phyloP scores from a whole-genome alignment of 169 alveolate species.

The Plasmodium falciparum region DNA sequence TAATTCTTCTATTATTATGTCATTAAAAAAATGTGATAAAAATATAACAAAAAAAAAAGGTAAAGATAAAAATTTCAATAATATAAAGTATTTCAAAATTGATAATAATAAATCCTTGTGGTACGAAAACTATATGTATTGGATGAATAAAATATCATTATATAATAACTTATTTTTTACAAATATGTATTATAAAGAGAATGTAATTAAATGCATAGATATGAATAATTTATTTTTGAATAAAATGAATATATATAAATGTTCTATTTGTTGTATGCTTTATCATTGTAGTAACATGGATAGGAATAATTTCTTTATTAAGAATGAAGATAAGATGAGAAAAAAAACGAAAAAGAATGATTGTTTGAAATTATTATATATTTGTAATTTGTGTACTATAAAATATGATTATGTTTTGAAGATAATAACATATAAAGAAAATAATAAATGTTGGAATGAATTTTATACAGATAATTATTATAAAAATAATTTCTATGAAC shows the following conservation, averaged over 20 bases:
- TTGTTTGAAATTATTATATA: slow-evolving; percentile 1
- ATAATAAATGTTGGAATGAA: neutral
- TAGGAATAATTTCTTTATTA: neutral
- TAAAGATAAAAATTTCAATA: neutral
- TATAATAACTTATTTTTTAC: slow-evolving; percentile 31
- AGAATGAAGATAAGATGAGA: neutral
- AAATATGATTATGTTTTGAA: slow-evolving; percentile 18
- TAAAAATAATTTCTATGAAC: slow-evolving; percentile 44
- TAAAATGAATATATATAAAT: slow-evolving; percentile 19
- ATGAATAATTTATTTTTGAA: slow-evolving; percentile 5
- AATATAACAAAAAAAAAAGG: neutral
- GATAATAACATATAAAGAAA: neutral
- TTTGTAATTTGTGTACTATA: slow-evolving; percentile 30
- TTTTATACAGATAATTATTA: slow-evolving; percentile 11
- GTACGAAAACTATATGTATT: slow-evolving; percentile 6
- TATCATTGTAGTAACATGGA: slow-evolving; percentile 2
- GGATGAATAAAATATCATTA: slow-evolving; percentile 48
- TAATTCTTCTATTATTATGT: too few relatives aligned
- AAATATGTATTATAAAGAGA: slow-evolving; percentile 26
- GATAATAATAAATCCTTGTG: neutral
- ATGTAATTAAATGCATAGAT: neutral
- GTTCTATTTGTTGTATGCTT: slow-evolving; percentile 66
- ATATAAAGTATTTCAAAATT: slow-evolving; percentile 17
- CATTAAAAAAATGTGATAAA: neutral
- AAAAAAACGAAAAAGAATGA: neutral